Conservation (phyloP, 2,329 filamentous ascomycete genomes). For the Fusarium circinatum region DNA sequence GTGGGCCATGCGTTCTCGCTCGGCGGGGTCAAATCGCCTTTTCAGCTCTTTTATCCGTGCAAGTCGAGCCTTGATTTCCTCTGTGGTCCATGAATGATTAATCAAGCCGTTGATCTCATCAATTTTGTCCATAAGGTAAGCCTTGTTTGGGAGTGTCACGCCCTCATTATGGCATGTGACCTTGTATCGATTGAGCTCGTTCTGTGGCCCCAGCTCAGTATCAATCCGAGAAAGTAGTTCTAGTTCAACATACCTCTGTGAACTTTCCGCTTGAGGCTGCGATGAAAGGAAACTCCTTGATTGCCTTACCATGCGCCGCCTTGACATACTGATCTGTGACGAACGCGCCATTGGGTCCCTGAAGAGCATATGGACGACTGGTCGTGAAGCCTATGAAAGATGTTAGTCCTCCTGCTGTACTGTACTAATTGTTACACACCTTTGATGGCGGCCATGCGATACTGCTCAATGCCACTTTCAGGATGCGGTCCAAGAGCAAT, state of each 20-base stretch:
- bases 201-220: conserved; percentile 55
- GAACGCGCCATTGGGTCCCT: conserved; percentile 79
- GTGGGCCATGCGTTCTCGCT: conserved; percentile 74
- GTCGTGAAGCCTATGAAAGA: conserved; percentile 73
- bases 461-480: conserved; percentile 77
- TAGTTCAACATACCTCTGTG: conserved; percentile 72
- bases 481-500: conserved; percentile 84
- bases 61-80: conserved; percentile 83
- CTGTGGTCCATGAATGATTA: conserved; percentile 82
- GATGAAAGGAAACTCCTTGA: conserved; percentile 89
- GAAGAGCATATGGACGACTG: conserved; percentile 85
- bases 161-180: conserved; percentile 77
- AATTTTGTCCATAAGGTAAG: conserved; percentile 75
- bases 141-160: conserved; percentile 78
- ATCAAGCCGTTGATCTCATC: conserved; percentile 83
- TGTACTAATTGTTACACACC: conserved; percentile 58
- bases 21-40: conserved; percentile 71
- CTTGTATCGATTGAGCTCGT: conserved; percentile 85
- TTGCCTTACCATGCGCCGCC: conserved; percentile 82
- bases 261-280: conserved; percentile 87
- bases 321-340: conserved; percentile 87
- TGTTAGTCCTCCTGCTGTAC: conserved; percentile 34
- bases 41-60: conserved; percentile 75
- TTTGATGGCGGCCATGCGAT: conserved; percentile 90
- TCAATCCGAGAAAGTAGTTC: neutral